Percentiles rank a stretch among this genome's conserved stretches.
Conservation (phyloP, 371 early-diverging fungal genomes). For the Vavraia culicis region DNA sequence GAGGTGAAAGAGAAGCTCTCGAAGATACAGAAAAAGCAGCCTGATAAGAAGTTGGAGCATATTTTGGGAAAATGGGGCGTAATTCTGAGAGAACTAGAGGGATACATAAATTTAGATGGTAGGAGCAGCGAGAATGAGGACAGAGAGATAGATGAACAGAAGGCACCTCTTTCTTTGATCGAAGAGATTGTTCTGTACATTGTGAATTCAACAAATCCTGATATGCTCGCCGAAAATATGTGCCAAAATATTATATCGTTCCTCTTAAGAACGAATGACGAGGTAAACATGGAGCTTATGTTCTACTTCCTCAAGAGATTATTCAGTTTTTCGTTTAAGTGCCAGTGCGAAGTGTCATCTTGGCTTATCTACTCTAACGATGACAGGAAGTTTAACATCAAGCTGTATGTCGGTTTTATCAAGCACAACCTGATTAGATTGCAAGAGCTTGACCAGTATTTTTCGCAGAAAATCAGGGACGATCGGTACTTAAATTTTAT, state of each 20-base stretch:
- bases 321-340: constrained; percentile 35
- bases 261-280: constrained; percentile 17
- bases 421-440: constrained; percentile 36
- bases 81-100: constrained; percentile 15
- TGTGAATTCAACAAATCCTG: constrained; percentile 5
- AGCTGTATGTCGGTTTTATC: constrained; percentile 37
- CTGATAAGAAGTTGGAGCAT: constrained; percentile 11
- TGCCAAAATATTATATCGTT: constrained; percentile 9
- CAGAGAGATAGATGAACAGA: not conserved
- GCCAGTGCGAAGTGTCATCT: constrained; percentile 34
- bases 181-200: not conserved
- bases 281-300: constrained; percentile 25
- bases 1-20: constrained; percentile 36
- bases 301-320: constrained; percentile 35
- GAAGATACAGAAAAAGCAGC: constrained; percentile 31
- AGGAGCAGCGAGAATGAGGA: constrained; percentile 13
- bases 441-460: constrained; percentile 40
- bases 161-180: not conserved
- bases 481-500: constrained; percentile 28
- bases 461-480: constrained; percentile 21
- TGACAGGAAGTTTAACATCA: constrained; percentile 32
- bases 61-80: constrained; percentile 26
- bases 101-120: constrained; percentile 1
- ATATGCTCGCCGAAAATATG: constrained; percentile 21
- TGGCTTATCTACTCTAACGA: constrained; percentile 43